Base-by-base conservation (phyloP, 2,329 filamentous ascomycete genomes). In the Lithohypha guttulata region DNA sequence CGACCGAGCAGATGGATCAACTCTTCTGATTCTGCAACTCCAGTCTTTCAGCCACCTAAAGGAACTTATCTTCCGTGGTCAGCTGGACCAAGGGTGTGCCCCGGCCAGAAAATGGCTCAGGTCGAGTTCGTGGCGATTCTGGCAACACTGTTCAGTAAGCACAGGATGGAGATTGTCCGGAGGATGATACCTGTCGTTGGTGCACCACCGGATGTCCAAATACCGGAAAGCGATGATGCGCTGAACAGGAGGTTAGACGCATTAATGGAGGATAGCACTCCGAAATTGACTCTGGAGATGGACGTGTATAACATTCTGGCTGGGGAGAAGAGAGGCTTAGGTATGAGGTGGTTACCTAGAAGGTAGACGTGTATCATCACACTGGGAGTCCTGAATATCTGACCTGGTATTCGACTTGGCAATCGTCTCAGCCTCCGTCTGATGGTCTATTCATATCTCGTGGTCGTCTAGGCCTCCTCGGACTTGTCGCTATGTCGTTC, bases 21-120 rank as follows among this genome's bases (percentile, higher is more conserved):
- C 28, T 20, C 31, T 4, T 10, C 31, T 11, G 34, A 17, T 5
- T 37, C 22, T 10, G 3, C 23, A 13, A 18, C 34, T 10, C 34
- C 21, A 3, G 9, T 37, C n/a, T 37, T 59, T 39, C 54, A 55
- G 11, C 61, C 64, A 0, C 46, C 55, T 1, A 61, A 59, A 27
- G 65, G 64, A 1, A 53, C 56, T 1, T 74, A 63, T 43, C 29
- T 65, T 1, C 61, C 69, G 0, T 75, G 69, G 68, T 64, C 65
- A 1, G 51, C 46, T 3, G 70, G 70, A 0, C 67, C 69, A 8
- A 52, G 70, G 4, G 53, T 66, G 3, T 74, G 70, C 49, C 68
- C 69, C 0, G 71, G 70, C 1, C 60, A 66, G 56, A 72, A 71
- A 48, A 69, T 75, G 59, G 59, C 69, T 1, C 66, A 74, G 53